Conservation (phyloP, 495 filamentous ascomycete genomes). For the Aspergillus funiculosus region DNA sequence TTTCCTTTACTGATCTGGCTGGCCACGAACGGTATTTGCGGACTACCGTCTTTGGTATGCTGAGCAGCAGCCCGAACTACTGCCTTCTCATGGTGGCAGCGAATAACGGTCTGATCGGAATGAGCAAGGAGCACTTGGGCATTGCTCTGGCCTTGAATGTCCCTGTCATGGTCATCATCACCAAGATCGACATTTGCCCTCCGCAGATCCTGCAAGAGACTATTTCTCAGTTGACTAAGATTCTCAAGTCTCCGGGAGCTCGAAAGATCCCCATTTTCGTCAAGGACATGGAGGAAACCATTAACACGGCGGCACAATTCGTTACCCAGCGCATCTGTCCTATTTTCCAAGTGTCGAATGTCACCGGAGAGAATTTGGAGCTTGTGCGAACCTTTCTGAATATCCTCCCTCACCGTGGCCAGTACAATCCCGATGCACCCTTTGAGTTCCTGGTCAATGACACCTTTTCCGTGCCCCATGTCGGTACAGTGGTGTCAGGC, state of each 20-base stretch:
- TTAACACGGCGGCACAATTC: constrained; percentile 94
- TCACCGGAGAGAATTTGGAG: constrained; percentile 80
- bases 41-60: constrained; percentile 91
- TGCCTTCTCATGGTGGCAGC: constrained; percentile 97
- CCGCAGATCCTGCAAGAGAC: constrained; percentile 94
- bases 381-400: constrained; percentile 87
- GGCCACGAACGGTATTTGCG: constrained; percentile 94
- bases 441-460: constrained; percentile 98
- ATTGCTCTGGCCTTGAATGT: constrained; percentile 95
- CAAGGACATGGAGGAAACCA: constrained; percentile 82
- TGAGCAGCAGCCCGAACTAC: constrained; percentile 95
- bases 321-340: constrained; percentile 93
- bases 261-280: constrained; percentile 98
- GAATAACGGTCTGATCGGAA: constrained; percentile 94
- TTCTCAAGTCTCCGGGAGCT: constrained; percentile 88
- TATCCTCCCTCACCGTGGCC: constrained; percentile 90
- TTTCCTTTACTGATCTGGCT: constrained; percentile 91
- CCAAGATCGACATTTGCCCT: constrained; percentile 98
- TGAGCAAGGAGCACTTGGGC: constrained; percentile 96
- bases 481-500: constrained; percentile 91
- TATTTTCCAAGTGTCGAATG: constrained; percentile 97
- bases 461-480: constrained; percentile 97
- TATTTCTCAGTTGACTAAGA: constrained; percentile 82
- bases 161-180: constrained; percentile 95
- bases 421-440: constrained; percentile 78